Percentiles rank a stretch among this genome's conserved stretches.
Evolutionary conservation across 129 eudicot species (phyloP).

Genomic region (Flaveria trinervia): DNA sequence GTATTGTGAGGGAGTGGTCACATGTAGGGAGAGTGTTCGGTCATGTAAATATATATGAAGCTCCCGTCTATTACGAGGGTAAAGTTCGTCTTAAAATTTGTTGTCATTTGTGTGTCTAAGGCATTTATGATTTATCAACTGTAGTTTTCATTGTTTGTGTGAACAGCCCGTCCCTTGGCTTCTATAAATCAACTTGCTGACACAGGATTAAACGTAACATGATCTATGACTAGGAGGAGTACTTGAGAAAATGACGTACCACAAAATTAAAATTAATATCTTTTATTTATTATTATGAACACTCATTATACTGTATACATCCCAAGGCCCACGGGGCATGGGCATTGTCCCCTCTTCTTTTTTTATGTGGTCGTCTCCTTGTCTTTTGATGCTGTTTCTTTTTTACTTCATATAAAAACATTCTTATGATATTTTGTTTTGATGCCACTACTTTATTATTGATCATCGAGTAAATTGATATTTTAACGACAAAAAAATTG

Average conservation of each 20-base stretch:
- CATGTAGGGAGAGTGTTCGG: no score
- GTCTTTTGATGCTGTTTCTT: neutral
- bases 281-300: conserved; percentile 10
- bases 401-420: neutral
- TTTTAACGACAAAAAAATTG: neutral
- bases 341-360: neutral
- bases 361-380: neutral
- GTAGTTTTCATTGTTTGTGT: conserved; percentile 21
- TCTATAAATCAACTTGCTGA: conserved; percentile 22
- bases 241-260: conserved; percentile 30
- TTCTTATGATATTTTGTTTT: neutral
- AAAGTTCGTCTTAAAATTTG: neutral
- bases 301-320: neutral
- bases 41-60: no score
- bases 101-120: neutral
- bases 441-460: neutral
- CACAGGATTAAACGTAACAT: conserved; percentile 24
- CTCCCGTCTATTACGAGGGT: no score
- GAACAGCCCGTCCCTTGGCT: conserved; percentile 1
- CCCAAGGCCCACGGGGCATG: conserved; percentile 8
- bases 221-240: conserved; percentile 8
- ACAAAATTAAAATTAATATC: neutral
- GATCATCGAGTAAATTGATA: neutral
- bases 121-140: neutral
- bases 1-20: no score